Evolutionary conservation across 176 grass and related monocot species (phyloP), one percentile per base, ranked within the genome.

Genomic region (Calamus simplicifolius): DNA sequence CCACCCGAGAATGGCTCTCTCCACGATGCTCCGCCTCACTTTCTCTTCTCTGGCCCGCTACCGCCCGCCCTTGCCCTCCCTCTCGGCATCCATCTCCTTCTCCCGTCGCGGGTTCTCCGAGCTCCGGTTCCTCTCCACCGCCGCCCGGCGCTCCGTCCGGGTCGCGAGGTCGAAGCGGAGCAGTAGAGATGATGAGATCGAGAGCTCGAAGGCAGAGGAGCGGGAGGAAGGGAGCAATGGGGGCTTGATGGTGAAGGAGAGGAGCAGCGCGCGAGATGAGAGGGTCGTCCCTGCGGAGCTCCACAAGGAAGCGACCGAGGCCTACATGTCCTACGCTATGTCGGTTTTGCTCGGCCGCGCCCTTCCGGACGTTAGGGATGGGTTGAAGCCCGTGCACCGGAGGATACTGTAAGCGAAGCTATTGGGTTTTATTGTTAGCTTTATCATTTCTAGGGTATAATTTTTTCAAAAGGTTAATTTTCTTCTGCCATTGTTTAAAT

Each of bases 291-390:
- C 81, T 7, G 61, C 77, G 15, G 92, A 90, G 75, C 92, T 97
- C 52, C 92, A 90, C 75, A 88, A 90, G 77, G 92, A 90, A 75
- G 83, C 87, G 19, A 97, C 81, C 3, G 81, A 88, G 35, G 87
- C 92, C 5, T 97, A 97, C 72, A 82, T 90, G 92, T 54, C 87
- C 23, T 97, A 97, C 67, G 87, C 92, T 21, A 88, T 97, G 92
- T 97, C 92, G 13, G 92, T 97, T 78, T 75, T 97, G 31, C 80
- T 91, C 4, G 87, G 87, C 50, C 92, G 92, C 25, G 87, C 92
- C 14, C 63, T 97, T 25, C 92, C 92, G 56, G 92, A 97, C 73
- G 87, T 85, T 17, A 81, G 92, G 43, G 92, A 97, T 48, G 92
- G 92, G 27, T 80, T 97, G 59, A 97, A 97, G 69, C 92, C 92